Evolutionary conservation across 768 basidiomycete species (phyloP), one percentile per base, ranked within the genome.

Genomic region (Pleurotus tuber-regium): DNA sequence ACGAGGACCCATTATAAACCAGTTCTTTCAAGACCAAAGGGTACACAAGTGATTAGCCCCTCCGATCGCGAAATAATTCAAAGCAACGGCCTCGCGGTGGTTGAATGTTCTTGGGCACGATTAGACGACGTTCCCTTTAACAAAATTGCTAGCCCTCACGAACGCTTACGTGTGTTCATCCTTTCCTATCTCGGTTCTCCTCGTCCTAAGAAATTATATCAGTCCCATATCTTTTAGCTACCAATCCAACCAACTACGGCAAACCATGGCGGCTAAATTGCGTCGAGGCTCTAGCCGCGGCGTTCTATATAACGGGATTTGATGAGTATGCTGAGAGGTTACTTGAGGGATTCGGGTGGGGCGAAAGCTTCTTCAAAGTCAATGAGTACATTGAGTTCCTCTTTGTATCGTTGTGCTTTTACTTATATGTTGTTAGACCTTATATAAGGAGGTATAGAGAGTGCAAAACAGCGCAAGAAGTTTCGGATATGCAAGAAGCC

Each of bases 31-130:
- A 95, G 93, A 28, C 96, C 96, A 2, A 90, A 92, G 62, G 96
- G 86, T 0, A 87, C 76, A 24, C 76, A 81, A 58, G 72, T 88
- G 19, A 77, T 98, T 18, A 89, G 84, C 40, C 93, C 92, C 1
- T 78, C 86, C 1, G 97, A 99, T 62, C 79, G 83, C n/a, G 84
- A 87, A 4, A 82, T 95, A 51, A 73, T 98, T 7, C 71, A 79
- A 0, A 73, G 76, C 39, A 72, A 74, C 28, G 97, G 97, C 0
- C 70, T 98, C 4, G 97, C 96, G 1, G 97, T 99, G n/a, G 92
- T 99, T 2, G 97, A 99, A 64, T 98, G 96, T 65, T 96, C 92
- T 3, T 99, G 97, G 97, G 96, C 97, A 1, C 81, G 94, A 18
- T 69, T 98, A 6, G 92, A 92, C 40, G 97, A 98, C 51, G 86